These are phyloP conservation scores for Boehmeria nivea DNA, from an alignment of 306 rosid genomes.

Conservation along the genomic window DNA sequence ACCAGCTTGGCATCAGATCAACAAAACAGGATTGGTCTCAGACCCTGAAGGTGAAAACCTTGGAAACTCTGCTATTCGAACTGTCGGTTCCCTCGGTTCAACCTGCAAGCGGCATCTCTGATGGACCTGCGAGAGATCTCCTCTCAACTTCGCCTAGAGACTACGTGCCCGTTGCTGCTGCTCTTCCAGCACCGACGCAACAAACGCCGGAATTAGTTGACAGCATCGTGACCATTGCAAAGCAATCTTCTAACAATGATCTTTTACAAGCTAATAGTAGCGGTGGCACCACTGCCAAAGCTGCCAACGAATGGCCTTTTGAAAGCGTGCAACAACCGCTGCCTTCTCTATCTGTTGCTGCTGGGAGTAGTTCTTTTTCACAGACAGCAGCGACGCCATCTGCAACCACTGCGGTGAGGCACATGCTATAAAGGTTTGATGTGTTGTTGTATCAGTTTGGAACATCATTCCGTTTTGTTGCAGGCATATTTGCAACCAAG, in stretches of 20 bases:
- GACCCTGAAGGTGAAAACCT: constrained; percentile 31
- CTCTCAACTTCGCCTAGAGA: constrained; percentile 26
- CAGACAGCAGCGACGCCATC: constrained; percentile 21
- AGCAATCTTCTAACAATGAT: constrained; percentile 28
- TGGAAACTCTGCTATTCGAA: constrained; percentile 50
- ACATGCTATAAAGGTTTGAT: background rate
- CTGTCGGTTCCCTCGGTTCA: constrained; percentile 41
- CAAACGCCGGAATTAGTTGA: constrained; percentile 24
- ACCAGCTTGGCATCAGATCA: constrained; percentile 42
- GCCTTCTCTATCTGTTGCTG: constrained; percentile 19
- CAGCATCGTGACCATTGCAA: constrained; percentile 9
- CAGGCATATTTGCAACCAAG: constrained; percentile 29
- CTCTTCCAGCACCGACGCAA: constrained; percentile 23
- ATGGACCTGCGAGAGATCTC: constrained; percentile 21
- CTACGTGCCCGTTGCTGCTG: constrained; percentile 17
- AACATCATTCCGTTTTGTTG: background rate
- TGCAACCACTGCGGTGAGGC: constrained; percentile 46
- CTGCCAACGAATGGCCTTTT: constrained; percentile 21
- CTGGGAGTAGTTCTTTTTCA: constrained; percentile 18
- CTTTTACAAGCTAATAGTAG: constrained; percentile 20
- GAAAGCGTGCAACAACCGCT: constrained; percentile 27
- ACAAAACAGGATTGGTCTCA: constrained; percentile 31
- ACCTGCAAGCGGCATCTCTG: constrained; percentile 15
- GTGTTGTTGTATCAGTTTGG: too few species aligned
- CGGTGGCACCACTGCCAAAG: constrained; percentile 1